Percentiles rank a stretch among this genome's conserved stretches.
phyloP scores from a whole-genome alignment of 257 asterid species.

The Osmanthus fragrans region DNA sequence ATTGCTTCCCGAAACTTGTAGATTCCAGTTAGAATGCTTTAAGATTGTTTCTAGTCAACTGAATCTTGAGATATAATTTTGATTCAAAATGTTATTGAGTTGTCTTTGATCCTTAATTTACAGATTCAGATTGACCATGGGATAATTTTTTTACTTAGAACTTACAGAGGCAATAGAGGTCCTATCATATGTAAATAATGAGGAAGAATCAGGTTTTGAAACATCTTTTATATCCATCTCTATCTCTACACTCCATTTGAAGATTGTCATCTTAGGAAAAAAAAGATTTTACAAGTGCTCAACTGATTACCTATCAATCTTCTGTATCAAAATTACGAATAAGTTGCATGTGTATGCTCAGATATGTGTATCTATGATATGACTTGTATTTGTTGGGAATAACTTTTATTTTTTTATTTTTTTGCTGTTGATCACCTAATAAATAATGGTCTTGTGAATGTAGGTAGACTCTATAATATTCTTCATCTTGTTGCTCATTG shows the following conservation, averaged over 20 bases:
- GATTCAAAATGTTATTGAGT: not conserved
- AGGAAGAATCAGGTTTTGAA: not conserved
- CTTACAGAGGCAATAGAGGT: not conserved
- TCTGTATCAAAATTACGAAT: not conserved
- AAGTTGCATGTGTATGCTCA: not conserved
- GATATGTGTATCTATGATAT: not conserved
- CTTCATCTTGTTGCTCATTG: conserved; percentile 6
- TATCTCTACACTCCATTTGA: not conserved
- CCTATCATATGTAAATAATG: not conserved
- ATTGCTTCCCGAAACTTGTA: not conserved
- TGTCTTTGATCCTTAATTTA: not conserved
- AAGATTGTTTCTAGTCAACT: not conserved
- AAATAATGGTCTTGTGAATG: conserved; percentile 3
- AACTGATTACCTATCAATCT: not conserved
- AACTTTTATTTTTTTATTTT: not conserved
- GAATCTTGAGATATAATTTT: not conserved
- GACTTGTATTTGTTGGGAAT: not conserved
- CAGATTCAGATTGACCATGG: not conserved
- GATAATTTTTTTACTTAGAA: not conserved
- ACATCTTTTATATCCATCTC: not conserved
- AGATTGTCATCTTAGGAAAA: not conserved
- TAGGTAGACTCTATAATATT: conserved; percentile 1
- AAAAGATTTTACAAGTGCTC: not conserved
- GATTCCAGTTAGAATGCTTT: not conserved
- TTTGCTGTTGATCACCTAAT: not conserved